Evolutionary conservation across 2,329 filamentous ascomycete genomes (phyloP).

Genomic region (Emergomyces orientalis): DNA sequence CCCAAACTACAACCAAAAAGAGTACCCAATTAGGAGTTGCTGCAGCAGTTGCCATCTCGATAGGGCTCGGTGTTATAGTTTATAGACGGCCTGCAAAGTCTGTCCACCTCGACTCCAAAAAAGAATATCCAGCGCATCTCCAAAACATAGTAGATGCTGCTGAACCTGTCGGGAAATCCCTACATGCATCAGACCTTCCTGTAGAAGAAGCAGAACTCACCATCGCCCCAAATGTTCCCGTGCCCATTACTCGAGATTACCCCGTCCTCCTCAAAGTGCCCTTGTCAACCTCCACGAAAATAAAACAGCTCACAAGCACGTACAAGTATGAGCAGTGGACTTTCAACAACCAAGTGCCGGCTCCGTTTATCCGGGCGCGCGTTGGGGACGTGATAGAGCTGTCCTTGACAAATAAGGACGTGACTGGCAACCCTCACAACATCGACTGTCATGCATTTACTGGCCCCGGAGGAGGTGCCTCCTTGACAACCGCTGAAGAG

Average conservation of each 20-base stretch:
- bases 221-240: conserved; percentile 25
- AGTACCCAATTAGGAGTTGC: not conserved
- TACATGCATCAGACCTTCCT: conserved; percentile 20
- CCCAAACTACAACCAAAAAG: not conserved
- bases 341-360: conserved; percentile 28
- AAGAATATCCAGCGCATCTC: not conserved
- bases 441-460: conserved; percentile 30
- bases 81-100: not conserved
- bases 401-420: conserved; percentile 26
- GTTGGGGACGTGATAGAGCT: conserved; percentile 28
- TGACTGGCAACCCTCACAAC: conserved; percentile 29
- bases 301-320: conserved; percentile 25
- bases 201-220: conserved; percentile 24
- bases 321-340: conserved; percentile 32
- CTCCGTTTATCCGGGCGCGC: conserved; percentile 30
- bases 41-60: not conserved
- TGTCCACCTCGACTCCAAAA: not conserved
- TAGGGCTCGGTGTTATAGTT: not conserved
- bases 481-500: conserved; percentile 27
- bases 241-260: conserved; percentile 24
- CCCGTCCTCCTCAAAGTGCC: conserved; percentile 26
- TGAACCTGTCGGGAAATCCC: conserved; percentile 1
- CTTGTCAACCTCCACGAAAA: conserved; percentile 21
- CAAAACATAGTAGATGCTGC: not conserved
- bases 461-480: conserved; percentile 27